Base-by-base conservation (phyloP, 441 rosid species). In the Daphne laureola region DNA sequence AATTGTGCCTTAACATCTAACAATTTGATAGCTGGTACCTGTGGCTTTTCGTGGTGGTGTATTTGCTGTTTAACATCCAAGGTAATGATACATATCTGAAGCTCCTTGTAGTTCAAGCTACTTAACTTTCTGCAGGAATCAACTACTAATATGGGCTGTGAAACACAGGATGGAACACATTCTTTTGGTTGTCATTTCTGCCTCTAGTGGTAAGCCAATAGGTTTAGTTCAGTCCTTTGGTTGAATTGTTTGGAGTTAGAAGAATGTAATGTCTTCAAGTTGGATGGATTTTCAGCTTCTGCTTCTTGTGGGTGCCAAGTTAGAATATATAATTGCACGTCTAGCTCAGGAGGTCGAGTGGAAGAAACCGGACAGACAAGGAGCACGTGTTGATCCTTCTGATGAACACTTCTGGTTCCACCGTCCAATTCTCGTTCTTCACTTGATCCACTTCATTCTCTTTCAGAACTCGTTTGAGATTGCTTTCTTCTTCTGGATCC, bases 401-500 rank as follows among this genome's bases (percentile, higher is more conserved):
- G 86, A 88, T 53, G 76, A 71, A 27, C 86, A 78, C 63, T 88
- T 88, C 56, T 91, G 98, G 96, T 86, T 88, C 56, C 52, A 48
- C 14, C 56, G 58, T 0, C 96, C 98, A 8, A 49, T 31, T 36
- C 62, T 82, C 63, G 41, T 84, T 18, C 90, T 79, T 40, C 63
- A 69, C 66, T 72, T 91, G 79, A 82, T 91, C 69, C 84, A 91
- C 55, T 91, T 91, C 64, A 78, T 86, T 61, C 75, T 88, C 40
- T 91, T 91, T 58, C 98, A 88, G 56, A 91, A 91, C 45, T 65
- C 95, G 12, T 91, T 91, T 17, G 96, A 86, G 77, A 80, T 88
- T 15, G 95, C 95, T n/a, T 91, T 91, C 78, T 88, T 87, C 80
- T 82, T 88, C 65, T 91, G 96, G 96, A 82, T 86, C 14, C 73